Evolutionary conservation across 441 rosid genomes (phyloP).

Genomic region (Euphorbia schlechtendalii): DNA sequence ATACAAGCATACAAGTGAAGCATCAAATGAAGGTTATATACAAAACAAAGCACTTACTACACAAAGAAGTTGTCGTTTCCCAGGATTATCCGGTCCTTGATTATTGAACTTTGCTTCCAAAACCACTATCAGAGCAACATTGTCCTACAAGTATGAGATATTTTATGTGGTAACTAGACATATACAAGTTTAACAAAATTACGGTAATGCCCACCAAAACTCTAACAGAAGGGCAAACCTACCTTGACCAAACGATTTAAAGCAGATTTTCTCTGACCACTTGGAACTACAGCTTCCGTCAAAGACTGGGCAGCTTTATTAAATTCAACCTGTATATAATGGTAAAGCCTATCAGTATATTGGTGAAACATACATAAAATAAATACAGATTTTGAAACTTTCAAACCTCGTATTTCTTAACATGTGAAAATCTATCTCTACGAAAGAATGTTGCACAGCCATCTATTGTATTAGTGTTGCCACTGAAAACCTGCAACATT

Average conservation of each 20-base stretch:
- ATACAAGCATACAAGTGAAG: no score
- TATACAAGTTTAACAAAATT: constrained; percentile 16
- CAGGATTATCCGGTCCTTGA: constrained; percentile 79
- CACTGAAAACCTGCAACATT: constrained; percentile 65
- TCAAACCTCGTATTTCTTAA: constrained; percentile 97
- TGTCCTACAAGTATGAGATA: constrained; percentile 48
- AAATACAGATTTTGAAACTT: constrained; percentile 11
- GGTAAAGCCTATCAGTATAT: constrained; percentile 12
- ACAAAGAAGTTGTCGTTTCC: constrained; percentile 93
- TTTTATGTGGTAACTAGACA: constrained; percentile 17
- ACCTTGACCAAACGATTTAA: constrained; percentile 88
- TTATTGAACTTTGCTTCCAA: constrained; percentile 89
- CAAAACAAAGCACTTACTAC: constrained; percentile 74
- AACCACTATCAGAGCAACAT: constrained; percentile 93
- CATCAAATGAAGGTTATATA: no score
- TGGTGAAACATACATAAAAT: constrained; percentile 16
- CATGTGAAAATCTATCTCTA: constrained; percentile 93
- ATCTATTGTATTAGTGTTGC: constrained; percentile 58
- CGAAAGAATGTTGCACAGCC: constrained; percentile 99
- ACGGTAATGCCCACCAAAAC: no score
- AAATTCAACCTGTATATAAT: constrained; percentile 87
- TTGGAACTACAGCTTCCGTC: constrained; percentile 84
- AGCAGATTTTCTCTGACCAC: constrained; percentile 83
- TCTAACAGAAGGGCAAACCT: constrained; percentile 8
- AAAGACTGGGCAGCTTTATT: constrained; percentile 98